These are phyloP conservation scores for Monilinia polystroma DNA, from an alignment of 2,329 filamentous ascomycete species.

Conservation along the genomic window DNA sequence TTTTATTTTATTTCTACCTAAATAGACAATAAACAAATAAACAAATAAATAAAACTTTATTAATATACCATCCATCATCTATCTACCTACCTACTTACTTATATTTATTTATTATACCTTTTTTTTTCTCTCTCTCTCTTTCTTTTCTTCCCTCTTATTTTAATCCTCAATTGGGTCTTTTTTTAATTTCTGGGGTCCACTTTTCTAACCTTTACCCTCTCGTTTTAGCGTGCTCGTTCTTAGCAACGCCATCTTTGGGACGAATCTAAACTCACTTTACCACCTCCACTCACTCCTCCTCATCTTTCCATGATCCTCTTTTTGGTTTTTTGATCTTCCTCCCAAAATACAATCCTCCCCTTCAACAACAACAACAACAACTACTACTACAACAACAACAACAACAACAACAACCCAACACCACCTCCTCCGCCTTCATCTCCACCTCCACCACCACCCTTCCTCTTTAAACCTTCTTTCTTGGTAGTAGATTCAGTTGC, in stretches of 20 bases:
- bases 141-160: neutral
- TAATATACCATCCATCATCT: too few species aligned
- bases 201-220: slow-evolving; percentile 6
- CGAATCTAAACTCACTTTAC: too few species aligned
- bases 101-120: neutral
- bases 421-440: neutral
- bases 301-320: neutral
- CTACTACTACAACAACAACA: too few species aligned
- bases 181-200: slow-evolving; percentile 6
- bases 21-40: too few species aligned
- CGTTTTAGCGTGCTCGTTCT: slow-evolving; percentile 8
- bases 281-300: too few species aligned
- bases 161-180: neutral
- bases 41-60: too few species aligned
- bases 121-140: neutral
- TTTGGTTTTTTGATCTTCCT: neutral
- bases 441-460: neutral
- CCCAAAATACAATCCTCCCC: too few species aligned
- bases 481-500: slow-evolving; percentile 25
- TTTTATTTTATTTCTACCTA: too few species aligned
- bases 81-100: too few species aligned
- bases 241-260: slow-evolving; percentile 6
- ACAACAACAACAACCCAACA: neutral
- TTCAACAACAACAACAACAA: too few species aligned
- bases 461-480: neutral